Evolutionary conservation across 495 filamentous ascomycete genomes (phyloP).

Genomic region (Neurospora sp.): DNA sequence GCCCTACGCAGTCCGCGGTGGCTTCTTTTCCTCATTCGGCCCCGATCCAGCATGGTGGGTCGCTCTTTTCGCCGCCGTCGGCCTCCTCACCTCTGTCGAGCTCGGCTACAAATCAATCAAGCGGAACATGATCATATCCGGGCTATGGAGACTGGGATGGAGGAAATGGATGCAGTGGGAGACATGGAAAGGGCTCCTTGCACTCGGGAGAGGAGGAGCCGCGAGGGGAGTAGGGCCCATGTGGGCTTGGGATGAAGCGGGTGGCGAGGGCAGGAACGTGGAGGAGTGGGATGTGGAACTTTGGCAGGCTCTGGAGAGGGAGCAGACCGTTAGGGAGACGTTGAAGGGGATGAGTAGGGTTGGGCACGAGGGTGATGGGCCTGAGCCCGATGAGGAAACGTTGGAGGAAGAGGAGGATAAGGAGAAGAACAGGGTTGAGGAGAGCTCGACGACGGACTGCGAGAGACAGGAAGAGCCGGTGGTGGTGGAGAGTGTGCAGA

Average conservation of each 20-base stretch:
- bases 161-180: slow-evolving; percentile 38
- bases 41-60: slow-evolving; percentile 68
- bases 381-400: neutral
- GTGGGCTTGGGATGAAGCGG: slow-evolving; percentile 11
- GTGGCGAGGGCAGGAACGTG: slow-evolving; percentile 14
- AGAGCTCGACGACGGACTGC: neutral
- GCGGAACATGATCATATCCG: slow-evolving; percentile 23
- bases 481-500: neutral
- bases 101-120: slow-evolving; percentile 26
- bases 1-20: slow-evolving; percentile 57
- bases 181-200: slow-evolving; percentile 58
- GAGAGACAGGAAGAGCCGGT: neutral
- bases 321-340: slow-evolving; percentile 21
- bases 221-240: slow-evolving; percentile 3
- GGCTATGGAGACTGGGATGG: slow-evolving; percentile 27
- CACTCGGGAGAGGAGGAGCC: slow-evolving; percentile 15
- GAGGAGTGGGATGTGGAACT: slow-evolving; percentile 38
- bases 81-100: slow-evolving; percentile 24
- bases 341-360: slow-evolving; percentile 20
- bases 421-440: neutral
- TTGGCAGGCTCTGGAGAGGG: slow-evolving; percentile 37
- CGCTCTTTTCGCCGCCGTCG: slow-evolving; percentile 41
- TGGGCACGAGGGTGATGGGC: slow-evolving; percentile 3
- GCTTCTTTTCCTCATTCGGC: slow-evolving; percentile 58
- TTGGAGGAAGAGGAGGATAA: neutral